A percentile compares a stretch with the other conserved stretches of the same genome.
Conservation (phyloP, 2,329 filamentous ascomycete species). For the Fusarium mangiferae region DNA sequence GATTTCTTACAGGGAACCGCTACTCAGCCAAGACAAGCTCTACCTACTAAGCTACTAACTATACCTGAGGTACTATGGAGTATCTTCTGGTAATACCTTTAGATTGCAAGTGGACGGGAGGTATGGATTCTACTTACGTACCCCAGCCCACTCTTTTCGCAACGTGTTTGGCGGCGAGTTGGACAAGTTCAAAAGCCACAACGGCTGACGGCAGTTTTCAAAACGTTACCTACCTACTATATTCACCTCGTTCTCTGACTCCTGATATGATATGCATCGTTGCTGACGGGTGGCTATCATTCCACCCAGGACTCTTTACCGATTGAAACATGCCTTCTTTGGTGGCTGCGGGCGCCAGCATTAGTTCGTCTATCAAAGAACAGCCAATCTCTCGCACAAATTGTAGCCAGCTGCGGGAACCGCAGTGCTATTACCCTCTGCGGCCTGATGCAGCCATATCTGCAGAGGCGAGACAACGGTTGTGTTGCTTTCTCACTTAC, state of each 20-base stretch:
- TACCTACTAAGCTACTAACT: not conserved
- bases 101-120: not conserved
- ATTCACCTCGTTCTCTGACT: not conserved
- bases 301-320: conserved; percentile 4
- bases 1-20: conserved; percentile 1
- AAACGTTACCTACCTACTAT: conserved; percentile 8
- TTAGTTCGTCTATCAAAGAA: conserved; percentile 13
- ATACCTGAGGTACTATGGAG: not conserved
- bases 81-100: not conserved
- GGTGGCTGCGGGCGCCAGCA: conserved; percentile 27
- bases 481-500: conserved; percentile 9
- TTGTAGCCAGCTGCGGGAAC: not conserved
- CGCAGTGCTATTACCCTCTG: conserved; percentile 9
- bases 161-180: conserved; percentile 29
- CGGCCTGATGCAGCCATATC: conserved; percentile 24
- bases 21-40: conserved; percentile 6
- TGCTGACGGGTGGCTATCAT: not conserved
- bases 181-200: conserved; percentile 26
- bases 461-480: conserved; percentile 12
- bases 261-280: not conserved
- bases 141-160: conserved; percentile 16
- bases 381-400: conserved; percentile 15
- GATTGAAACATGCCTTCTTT: conserved; percentile 10
- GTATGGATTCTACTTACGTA: conserved; percentile 18
- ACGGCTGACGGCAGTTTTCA: conserved; percentile 25